Evolutionary conservation across 2,329 filamentous ascomycete genomes (phyloP).

Genomic region (Aspergillus sp.): DNA sequence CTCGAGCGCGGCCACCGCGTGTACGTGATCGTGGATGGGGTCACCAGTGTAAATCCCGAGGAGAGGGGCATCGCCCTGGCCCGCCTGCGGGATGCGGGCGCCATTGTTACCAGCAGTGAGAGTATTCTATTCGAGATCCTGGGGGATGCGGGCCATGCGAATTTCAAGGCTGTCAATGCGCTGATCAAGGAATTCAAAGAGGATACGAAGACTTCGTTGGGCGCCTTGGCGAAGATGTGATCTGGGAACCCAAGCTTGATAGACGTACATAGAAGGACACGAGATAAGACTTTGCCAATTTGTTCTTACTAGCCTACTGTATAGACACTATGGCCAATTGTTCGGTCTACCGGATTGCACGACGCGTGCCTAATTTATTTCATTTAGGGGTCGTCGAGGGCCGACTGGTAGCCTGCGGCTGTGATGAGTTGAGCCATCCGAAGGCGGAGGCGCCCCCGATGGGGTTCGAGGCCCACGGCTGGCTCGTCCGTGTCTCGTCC

Average conservation of each 20-base stretch:
- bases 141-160: constrained; percentile 70
- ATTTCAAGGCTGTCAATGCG: constrained; percentile 68
- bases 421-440: constrained; percentile 72
- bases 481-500: constrained; percentile 32
- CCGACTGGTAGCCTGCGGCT: constrained; percentile 15
- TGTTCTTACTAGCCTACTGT: too few relatives aligned
- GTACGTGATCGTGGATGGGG: constrained; percentile 84
- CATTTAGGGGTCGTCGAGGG: constrained; percentile 19
- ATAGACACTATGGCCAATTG: too few relatives aligned
- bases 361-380: constrained; percentile 19
- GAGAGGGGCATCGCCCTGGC: constrained; percentile 78
- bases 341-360: neutral
- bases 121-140: constrained; percentile 85
- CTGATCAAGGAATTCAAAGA: constrained; percentile 74
- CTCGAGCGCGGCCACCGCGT: constrained; percentile 72
- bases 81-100: constrained; percentile 71
- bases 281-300: too few relatives aligned
- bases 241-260: neutral
- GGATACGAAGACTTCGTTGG: constrained; percentile 67
- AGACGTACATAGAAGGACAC: too few relatives aligned
- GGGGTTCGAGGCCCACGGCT: constrained; percentile 69
- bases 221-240: constrained; percentile 62
- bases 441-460: constrained; percentile 92
- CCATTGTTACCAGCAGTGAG: constrained; percentile 80
- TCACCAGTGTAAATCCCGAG: constrained; percentile 79